Base-by-base conservation (phyloP, 106 monocot genomes). In the Amphibolis antarctica region DNA sequence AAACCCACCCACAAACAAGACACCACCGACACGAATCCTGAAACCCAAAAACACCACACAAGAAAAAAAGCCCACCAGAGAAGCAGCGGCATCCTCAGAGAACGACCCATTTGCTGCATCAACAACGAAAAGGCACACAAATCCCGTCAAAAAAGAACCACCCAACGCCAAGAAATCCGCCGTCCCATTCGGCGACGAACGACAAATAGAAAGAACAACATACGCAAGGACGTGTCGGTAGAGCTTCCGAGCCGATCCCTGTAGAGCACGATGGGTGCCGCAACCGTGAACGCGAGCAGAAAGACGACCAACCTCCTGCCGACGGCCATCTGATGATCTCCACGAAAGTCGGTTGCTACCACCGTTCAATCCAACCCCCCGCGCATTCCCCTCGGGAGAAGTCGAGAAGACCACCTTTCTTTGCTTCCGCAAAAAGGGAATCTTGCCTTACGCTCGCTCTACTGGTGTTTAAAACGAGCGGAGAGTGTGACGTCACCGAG, bases 211-310 rank as follows among this genome's bases (percentile, higher is more conserved):
- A n/a, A n/a, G 10, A 55, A 49, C 43, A 42, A 12, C 66, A 46
- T 31, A 59, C 55, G n/a, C 20, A 20, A 24, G 44, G 53, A 36
- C 59, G 62, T 75, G 69, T 45, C 76, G 53, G 72, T 71, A 66
- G 65, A 66, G 20, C 60, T 13, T 21, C 83, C 72, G 49, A 86
- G 80, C 26, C 71, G 73, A 63, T 81, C 78, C 24, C 81, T 84
- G 79, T 84, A 92, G 30, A 92, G 79, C 63, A 82, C 79, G 55
- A 92, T 79, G 31, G 92, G 92, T 10, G 92, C 83, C 51, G 87
- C 67, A 7, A 92, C 83, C 20, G 92, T 81, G 60, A 80, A 13
- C 59, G 75, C 79, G 44, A 92, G 81, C 44, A 92, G 66, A 9
- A 75, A 59, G 20, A 87, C 14, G 9, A 82, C 81, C 25, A 67